A percentile compares a stretch with the other conserved stretches of the same genome.
phyloP scores from a whole-genome alignment of 176 grass and related monocot genomes.

The Triticum timopheevii region DNA sequence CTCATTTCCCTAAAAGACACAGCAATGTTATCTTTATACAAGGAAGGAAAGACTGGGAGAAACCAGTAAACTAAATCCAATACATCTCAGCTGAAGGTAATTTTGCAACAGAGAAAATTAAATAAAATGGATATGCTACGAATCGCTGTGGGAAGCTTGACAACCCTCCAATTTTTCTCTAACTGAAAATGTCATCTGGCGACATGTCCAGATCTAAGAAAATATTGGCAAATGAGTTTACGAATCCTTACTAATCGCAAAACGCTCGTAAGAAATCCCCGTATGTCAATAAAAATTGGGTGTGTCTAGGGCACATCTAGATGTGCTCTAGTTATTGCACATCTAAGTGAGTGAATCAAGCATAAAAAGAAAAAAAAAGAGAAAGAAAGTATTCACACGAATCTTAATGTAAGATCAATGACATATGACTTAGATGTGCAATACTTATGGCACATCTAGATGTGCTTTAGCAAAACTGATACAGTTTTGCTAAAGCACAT shows the following conservation, averaged over 20 bases:
- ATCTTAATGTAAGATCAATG: too few relatives aligned
- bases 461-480: too few relatives aligned
- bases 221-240: neutral
- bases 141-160: neutral
- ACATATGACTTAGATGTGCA: too few relatives aligned
- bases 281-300: neutral
- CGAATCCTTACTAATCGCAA: neutral
- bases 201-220: neutral
- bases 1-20: constrained; percentile 29
- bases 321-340: too few relatives aligned
- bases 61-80: neutral
- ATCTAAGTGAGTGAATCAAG: too few relatives aligned
- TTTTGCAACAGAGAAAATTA: neutral
- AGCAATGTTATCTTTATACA: neutral
- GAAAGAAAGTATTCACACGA: too few relatives aligned
- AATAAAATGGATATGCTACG: neutral
- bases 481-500: too few relatives aligned
- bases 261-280: neutral
- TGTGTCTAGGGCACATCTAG: too few relatives aligned
- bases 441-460: too few relatives aligned
- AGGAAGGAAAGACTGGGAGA: neutral
- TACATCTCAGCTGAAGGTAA: neutral
- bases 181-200: neutral
- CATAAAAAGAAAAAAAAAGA: too few relatives aligned
- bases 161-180: neutral